Base-by-base conservation (phyloP, 2,329 filamentous ascomycete genomes). In the Pseudocercospora ulei region DNA sequence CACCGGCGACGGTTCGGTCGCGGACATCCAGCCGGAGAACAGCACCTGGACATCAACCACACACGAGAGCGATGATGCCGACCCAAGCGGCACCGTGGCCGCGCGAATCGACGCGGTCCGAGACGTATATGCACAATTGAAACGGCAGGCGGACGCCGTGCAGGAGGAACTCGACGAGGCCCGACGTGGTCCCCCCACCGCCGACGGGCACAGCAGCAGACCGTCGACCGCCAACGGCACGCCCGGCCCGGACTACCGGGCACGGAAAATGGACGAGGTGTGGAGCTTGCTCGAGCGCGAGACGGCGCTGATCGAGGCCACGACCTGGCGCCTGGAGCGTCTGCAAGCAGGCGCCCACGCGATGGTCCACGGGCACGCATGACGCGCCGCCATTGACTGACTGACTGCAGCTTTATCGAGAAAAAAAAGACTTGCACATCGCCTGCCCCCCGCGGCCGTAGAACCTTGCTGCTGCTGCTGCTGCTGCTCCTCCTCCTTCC, bases 291-390 rank as follows among this genome's bases (percentile, higher is more conserved):
- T 84, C 48, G 75, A 79, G 41, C 65, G 79, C 17, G 78, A 84
- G 61, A 73, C 73, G 30, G 76, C 76, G 3, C 59, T 83, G 52
- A 74, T 83, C 4, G 78, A 82, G 50, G 78, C 75, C 13, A 71
- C 81, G 13, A 76, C 71, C 49, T 67, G 67, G 40, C 68, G 78
- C 40, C 60, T 84, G 46, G 73, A 78, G 57, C 71, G 67, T 45
- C 61, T 83, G 38, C 41, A 50, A 38, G 18, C 16, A 7, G 18
- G 17, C 7, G 30, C 30, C n/a, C n/a, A n/a, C n/a, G n/a, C n/a
- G n/a, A n/a, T n/a, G n/a, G n/a, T n/a, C n/a, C n/a, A n/a, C n/a
- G n/a, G n/a, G n/a, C n/a, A n/a, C n/a, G n/a, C n/a, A n/a, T n/a
- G n/a, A n/a, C n/a, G n/a, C n/a, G n/a, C n/a, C n/a, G n/a, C n/a